phyloP scores from a whole-genome alignment of 2,329 filamentous ascomycete species.

The Fusarium napiforme region DNA sequence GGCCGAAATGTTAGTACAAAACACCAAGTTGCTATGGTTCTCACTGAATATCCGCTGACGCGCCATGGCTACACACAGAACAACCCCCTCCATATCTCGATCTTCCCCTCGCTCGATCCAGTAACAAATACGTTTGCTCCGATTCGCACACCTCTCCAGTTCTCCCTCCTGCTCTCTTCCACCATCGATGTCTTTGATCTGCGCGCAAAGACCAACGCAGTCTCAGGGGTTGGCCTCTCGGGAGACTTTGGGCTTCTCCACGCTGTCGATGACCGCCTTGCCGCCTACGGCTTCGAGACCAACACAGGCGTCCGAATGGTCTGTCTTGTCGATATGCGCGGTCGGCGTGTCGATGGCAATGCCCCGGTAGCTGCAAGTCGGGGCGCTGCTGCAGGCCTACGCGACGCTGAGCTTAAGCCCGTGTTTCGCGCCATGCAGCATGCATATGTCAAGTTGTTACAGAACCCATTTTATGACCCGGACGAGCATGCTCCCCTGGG shows the following conservation, averaged over 20 bases:
- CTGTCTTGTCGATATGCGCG: constrained; percentile 90
- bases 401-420: constrained; percentile 88
- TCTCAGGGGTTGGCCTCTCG: constrained; percentile 63
- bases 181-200: constrained; percentile 95
- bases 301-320: constrained; percentile 95
- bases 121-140: constrained; percentile 63
- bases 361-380: constrained; percentile 35
- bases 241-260: constrained; percentile 93
- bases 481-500: constrained; percentile 78
- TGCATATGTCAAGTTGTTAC: constrained; percentile 87
- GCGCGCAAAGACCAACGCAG: constrained; percentile 76
- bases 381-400: constrained; percentile 70
- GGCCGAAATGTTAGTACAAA: constrained; percentile 80
- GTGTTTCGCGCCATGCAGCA: constrained; percentile 92
- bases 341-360: constrained; percentile 61
- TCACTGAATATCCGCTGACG: not conserved
- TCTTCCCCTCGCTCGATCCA: constrained; percentile 81
- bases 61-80: constrained; percentile 72
- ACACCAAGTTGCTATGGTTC: not conserved
- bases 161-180: constrained; percentile 88
- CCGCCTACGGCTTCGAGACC: constrained; percentile 95
- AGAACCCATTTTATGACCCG: constrained; percentile 95
- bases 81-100: constrained; percentile 92
- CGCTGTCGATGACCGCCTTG: constrained; percentile 90
- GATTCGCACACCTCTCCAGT: constrained; percentile 82